Evolutionary conservation across 1,139 yeast species (phyloP).

Genomic region (Wickerhamiella pararugosa): DNA sequence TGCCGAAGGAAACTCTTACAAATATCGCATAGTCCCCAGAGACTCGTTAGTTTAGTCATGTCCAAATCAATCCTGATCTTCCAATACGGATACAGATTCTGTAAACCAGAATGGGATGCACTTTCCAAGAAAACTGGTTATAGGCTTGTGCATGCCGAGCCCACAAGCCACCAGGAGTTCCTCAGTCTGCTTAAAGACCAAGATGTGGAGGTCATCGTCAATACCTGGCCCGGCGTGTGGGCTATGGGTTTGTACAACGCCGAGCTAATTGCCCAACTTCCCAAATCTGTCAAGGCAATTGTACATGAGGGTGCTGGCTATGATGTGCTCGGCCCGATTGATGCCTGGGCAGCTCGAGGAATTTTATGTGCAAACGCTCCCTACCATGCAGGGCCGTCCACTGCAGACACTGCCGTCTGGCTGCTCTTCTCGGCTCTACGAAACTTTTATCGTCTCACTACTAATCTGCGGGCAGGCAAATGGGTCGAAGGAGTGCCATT

Average conservation of each 20-base stretch:
- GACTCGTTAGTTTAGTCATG: too few species aligned
- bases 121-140: slow-evolving; percentile 7
- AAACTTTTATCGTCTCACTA: slow-evolving; percentile 39
- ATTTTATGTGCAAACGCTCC: slow-evolving; percentile 67
- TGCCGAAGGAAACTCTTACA: too few species aligned
- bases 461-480: slow-evolving; percentile 37
- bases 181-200: slow-evolving; percentile 8
- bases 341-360: slow-evolving; percentile 31
- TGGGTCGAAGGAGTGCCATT: slow-evolving; percentile 40
- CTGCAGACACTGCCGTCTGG: slow-evolving; percentile 68
- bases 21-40: too few species aligned
- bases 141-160: slow-evolving; percentile 8
- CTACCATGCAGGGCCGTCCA: slow-evolving; percentile 56
- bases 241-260: slow-evolving; percentile 39
- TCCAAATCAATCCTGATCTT: neutral
- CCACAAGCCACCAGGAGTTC: slow-evolving; percentile 11
- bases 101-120: slow-evolving; percentile 1
- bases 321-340: slow-evolving; percentile 43
- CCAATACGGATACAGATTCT: neutral
- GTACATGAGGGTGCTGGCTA: slow-evolving; percentile 61
- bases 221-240: slow-evolving; percentile 13
- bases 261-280: slow-evolving; percentile 35
- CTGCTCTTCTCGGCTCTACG: slow-evolving; percentile 53
- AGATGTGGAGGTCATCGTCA: slow-evolving; percentile 11
- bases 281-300: slow-evolving; percentile 32